Conservation (phyloP, 495 filamentous ascomycete species). For the Coniosporium apollinis region DNA sequence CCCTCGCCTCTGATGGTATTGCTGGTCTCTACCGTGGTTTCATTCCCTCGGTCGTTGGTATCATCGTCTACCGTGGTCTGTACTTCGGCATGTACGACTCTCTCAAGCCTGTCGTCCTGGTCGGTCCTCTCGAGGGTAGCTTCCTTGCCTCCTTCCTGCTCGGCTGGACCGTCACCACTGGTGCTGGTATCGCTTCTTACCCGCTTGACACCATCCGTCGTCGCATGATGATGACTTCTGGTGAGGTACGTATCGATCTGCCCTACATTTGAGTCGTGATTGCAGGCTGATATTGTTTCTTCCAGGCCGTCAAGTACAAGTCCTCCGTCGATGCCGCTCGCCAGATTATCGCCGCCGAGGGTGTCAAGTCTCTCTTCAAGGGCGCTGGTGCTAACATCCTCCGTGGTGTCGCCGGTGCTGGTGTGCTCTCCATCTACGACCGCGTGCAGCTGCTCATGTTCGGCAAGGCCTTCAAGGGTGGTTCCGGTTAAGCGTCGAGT, state of each 20-base stretch:
- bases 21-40: conserved; percentile 99
- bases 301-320: conserved; percentile 96
- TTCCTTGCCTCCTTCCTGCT: conserved; percentile 98
- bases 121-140: conserved; percentile 84
- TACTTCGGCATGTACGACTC: conserved; percentile 99
- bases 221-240: conserved; percentile 99
- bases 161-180: conserved; percentile 98
- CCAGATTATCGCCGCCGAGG: conserved; percentile 95
- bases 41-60: conserved; percentile 95
- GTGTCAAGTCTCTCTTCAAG: conserved; percentile 98
- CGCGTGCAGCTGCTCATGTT: conserved; percentile 97
- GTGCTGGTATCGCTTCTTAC: conserved; percentile 99
- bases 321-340: conserved; percentile 81
- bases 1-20: conserved; percentile 92
- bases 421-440: conserved; percentile 99
- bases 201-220: conserved; percentile 98
- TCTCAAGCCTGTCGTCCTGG: conserved; percentile 94
- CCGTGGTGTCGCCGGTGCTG: conserved; percentile 99
- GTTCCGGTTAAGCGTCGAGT: conserved; percentile 71
- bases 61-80: conserved; percentile 99
- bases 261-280: not conserved
- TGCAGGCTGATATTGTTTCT: not conserved
- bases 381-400: conserved; percentile 99
- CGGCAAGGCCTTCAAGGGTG: conserved; percentile 98
- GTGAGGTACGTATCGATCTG: conserved; percentile 38